Evolutionary conservation across 106 monocot genomes (phyloP).

Genomic region (Posidonia australis): DNA sequence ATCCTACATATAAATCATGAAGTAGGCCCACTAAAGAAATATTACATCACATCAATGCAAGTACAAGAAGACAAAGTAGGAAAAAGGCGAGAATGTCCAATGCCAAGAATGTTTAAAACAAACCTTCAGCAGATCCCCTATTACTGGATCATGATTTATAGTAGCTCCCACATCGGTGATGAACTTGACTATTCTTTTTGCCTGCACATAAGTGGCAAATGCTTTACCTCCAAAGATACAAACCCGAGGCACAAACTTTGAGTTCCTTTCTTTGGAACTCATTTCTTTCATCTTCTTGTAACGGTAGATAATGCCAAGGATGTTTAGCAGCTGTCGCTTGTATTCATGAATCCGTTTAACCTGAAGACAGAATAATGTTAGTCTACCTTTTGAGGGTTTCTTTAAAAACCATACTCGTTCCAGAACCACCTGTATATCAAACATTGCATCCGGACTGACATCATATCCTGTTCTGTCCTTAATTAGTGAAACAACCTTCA

Average conservation of each 20-base stretch:
- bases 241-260: conserved; percentile 69
- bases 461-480: conserved; percentile 84
- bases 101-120: background rate
- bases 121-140: conserved; percentile 94
- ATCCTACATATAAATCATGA: no score
- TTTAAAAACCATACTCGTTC: background rate
- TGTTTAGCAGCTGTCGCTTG: conserved; percentile 83
- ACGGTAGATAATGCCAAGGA: conserved; percentile 88
- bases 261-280: conserved; percentile 51
- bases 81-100: background rate
- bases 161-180: conserved; percentile 93
- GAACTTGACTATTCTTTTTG: conserved; percentile 98
- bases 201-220: conserved; percentile 91
- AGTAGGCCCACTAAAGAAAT: no score
- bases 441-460: conserved; percentile 93
- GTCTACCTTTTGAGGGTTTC: background rate
- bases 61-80: background rate
- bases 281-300: conserved; percentile 99
- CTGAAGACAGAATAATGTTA: conserved; percentile 21
- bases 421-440: conserved; percentile 79
- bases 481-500: conserved; percentile 77
- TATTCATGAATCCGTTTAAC: conserved; percentile 97
- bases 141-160: conserved; percentile 87
- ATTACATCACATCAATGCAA: no score
- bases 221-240: conserved; percentile 99